Conservation (phyloP, 192 early-diverging fungal genomes). For the Entomortierella parvispora region DNA sequence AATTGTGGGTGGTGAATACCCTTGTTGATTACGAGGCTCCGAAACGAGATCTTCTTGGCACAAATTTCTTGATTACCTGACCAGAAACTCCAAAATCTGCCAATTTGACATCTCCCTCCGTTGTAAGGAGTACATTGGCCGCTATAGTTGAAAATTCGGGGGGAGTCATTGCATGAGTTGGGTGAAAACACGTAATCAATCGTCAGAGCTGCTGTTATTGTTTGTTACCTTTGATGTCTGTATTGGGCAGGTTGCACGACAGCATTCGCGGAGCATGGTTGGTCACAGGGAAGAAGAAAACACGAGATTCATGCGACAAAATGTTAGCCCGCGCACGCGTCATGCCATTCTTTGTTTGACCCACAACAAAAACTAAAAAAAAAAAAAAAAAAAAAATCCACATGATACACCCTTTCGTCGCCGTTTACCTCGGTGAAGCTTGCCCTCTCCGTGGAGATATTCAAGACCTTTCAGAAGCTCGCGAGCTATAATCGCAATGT, state of each 20-base stretch:
- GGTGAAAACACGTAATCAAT: too few relatives aligned
- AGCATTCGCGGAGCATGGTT: slow-evolving; percentile 1
- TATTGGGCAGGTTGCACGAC: neutral
- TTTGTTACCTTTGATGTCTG: slow-evolving; percentile 89
- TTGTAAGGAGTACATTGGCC: slow-evolving; percentile 82
- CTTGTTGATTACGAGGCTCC: neutral
- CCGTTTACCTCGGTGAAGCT: slow-evolving; percentile 79
- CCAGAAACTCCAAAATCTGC: slow-evolving; percentile 99
- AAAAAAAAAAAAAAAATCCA: slow-evolving; percentile 6
- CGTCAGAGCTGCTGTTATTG: neutral
- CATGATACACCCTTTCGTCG: neutral
- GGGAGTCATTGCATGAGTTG: too few relatives aligned
- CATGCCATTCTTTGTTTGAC: neutral
- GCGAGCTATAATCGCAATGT: slow-evolving; percentile 91
- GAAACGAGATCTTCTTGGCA: neutral
- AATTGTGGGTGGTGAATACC: neutral
- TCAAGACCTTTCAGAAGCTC: slow-evolving; percentile 91
- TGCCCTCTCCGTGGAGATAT: slow-evolving; percentile 90
- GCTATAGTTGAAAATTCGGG: slow-evolving; percentile 58
- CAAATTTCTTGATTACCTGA: slow-evolving; percentile 62
- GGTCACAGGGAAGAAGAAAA: neutral
- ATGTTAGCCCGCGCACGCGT: neutral
- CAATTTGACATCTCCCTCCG: slow-evolving; percentile 88
- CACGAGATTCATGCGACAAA: neutral
- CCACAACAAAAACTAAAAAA: neutral